Evolutionary conservation across 1,139 yeast species (phyloP).

Genomic region (Torulaspora pretoriensis): DNA sequence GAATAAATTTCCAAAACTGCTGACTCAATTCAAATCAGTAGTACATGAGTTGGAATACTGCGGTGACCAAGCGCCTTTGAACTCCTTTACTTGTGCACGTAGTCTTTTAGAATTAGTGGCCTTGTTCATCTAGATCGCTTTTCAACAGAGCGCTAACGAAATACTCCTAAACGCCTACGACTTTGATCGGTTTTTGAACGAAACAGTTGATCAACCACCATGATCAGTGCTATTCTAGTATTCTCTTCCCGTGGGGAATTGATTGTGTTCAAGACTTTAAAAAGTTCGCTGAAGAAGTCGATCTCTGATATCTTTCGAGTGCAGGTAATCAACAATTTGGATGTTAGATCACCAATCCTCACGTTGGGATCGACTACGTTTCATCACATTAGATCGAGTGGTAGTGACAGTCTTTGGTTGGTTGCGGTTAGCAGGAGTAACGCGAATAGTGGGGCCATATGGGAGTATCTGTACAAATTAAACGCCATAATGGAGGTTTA

Average conservation of each 20-base stretch:
- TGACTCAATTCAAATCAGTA: too few relatives aligned
- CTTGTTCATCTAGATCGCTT: not conserved
- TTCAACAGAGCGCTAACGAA: not conserved
- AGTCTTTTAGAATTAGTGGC: too few relatives aligned
- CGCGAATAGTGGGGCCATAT: conserved; percentile 73
- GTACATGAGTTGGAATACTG: too few relatives aligned
- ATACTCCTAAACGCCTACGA: conserved; percentile 5
- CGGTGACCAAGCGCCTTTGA: not conserved
- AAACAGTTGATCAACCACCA: conserved; percentile 26
- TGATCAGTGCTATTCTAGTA: conserved; percentile 78
- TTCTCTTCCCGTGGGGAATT: conserved; percentile 81
- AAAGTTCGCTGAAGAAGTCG: conserved; percentile 64
- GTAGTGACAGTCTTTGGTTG: conserved; percentile 55
- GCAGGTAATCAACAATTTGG: conserved; percentile 70
- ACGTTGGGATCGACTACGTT: conserved; percentile 93
- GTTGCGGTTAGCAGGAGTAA: conserved; percentile 87
- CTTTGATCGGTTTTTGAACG: not conserved
- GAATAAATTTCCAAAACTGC: too few relatives aligned
- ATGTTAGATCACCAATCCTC: conserved; percentile 70
- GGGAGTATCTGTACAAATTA: conserved; percentile 72
- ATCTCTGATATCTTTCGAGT: conserved; percentile 88
- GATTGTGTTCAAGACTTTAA: conserved; percentile 69
- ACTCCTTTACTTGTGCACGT: too few relatives aligned
- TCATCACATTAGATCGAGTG: conserved; percentile 62
- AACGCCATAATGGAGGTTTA: conserved; percentile 26